Base-by-base conservation (phyloP, 352 stramenopile species). In the Pythium volutum region DNA sequence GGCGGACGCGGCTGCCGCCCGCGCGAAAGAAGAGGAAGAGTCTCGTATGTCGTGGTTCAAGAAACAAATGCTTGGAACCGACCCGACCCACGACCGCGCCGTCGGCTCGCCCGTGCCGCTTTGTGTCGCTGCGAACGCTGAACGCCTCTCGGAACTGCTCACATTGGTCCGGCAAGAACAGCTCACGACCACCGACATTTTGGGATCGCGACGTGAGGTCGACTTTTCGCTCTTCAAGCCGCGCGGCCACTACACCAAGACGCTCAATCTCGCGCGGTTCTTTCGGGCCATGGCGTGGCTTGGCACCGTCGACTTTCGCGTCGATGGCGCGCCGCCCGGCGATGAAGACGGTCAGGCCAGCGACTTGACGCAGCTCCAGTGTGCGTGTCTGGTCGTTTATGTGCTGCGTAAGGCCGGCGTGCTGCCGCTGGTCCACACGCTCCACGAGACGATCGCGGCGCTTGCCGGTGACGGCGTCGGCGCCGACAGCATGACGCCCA, bases 211-310 rank as follows among this genome's bases (percentile, higher is more conserved):
- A 11, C 64, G 64, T 8, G 14, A 59, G 6, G 54, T 71, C 16
- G 64, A 71, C 50, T 71, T 67, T 23, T 71, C 64, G n/a, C 41
- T 64, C 15, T 71, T 71, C 52, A 67, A 63, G 53, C 64, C 66
- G 3, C 60, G 66, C 16, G 66, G 66, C 15, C 66, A 73, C 43
- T 73, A 73, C 57, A 60, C 39, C 55, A 73, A 73, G 46, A 61
- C 20, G 12, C 16, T 55, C 0, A 46, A 36, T 4, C 56, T 69
- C 6, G 2, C n/a, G 29, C 49, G 38, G 6, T 73, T 60, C 38
- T 73, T 73, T 36, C 60, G 22, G 1, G 61, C 60, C 16, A 64
- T 69, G 66, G 57, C 52, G 23, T 73, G 66, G 66, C 53, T 72
- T 6, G 60, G 66, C 26, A 68, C 65, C 1, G 57, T 72, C 29